A percentile compares a stretch with the other conserved stretches of the same genome.
Evolutionary conservation across 2,329 filamentous ascomycete genomes (phyloP).

Genomic region (Phialocephala subalpina): DNA sequence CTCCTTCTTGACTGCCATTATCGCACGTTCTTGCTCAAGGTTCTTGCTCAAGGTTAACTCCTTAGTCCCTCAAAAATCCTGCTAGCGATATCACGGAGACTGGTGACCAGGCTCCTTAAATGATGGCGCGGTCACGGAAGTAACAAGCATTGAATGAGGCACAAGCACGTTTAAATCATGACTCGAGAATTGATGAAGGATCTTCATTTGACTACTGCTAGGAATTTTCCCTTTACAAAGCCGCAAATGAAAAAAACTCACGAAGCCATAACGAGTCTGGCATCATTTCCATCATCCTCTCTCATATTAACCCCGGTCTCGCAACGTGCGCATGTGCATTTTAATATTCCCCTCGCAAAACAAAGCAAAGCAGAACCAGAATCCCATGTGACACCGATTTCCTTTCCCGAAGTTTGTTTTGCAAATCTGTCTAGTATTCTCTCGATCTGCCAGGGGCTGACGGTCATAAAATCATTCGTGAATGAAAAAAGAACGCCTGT

Average conservation of each 20-base stretch:
- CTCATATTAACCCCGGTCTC: slow-evolving; percentile 28
- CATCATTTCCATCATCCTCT: slow-evolving; percentile 22
- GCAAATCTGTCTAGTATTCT: slow-evolving; percentile 34
- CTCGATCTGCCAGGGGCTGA: not conserved
- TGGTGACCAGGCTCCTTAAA: not conserved
- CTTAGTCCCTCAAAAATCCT: not conserved
- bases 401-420: slow-evolving; percentile 18
- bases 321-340: slow-evolving; percentile 14
- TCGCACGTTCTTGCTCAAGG: not conserved
- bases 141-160: not conserved
- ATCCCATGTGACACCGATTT: slow-evolving; percentile 17
- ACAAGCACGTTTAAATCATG: not conserved
- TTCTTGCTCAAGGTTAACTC: not conserved
- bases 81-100: not conserved
- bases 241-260: slow-evolving; percentile 6
- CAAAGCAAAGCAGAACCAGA: not conserved
- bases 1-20: not conserved
- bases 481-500: slow-evolving; percentile 20
- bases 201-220: slow-evolving; percentile 23
- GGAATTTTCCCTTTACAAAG: slow-evolving; percentile 21
- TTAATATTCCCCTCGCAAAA: slow-evolving; percentile 21
- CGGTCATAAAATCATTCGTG: slow-evolving; percentile 9
- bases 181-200: slow-evolving; percentile 13
- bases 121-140: not conserved
- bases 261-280: slow-evolving; percentile 14